These are phyloP conservation scores for Pseudogymnoascus pannorum DNA, from an alignment of 2,329 filamentous ascomycete genomes.

Conservation along the genomic window DNA sequence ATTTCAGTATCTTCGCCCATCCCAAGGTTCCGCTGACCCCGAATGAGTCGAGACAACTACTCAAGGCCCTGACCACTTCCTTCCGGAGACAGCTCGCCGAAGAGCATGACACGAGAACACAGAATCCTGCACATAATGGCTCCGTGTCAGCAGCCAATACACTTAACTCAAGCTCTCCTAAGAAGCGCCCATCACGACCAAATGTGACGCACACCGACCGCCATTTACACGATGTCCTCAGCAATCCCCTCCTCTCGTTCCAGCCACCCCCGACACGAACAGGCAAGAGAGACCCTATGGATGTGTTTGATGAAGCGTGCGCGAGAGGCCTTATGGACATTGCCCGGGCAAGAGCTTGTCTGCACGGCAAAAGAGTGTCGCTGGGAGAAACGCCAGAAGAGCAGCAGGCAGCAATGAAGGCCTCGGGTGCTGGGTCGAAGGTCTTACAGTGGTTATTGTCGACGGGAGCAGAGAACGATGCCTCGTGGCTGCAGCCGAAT, in stretches of 20 bases:
- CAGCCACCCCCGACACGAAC: background rate
- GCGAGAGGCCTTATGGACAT: constrained; percentile 26
- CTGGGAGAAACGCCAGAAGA: constrained; percentile 17
- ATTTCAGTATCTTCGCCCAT: constrained; percentile 43
- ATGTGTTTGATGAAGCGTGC: constrained; percentile 25
- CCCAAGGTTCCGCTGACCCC: constrained; percentile 45
- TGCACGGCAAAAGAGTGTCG: constrained; percentile 19
- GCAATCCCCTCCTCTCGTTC: constrained; percentile 39
- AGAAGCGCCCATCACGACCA: background rate
- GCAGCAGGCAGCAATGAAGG: constrained; percentile 21
- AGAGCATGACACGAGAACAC: constrained; percentile 35
- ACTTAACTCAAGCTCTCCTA: constrained; percentile 16
- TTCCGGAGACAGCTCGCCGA: constrained; percentile 57
- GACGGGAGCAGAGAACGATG: constrained; percentile 21
- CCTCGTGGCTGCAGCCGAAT: constrained; percentile 20
- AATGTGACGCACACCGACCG: constrained; percentile 31
- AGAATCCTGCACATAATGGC: constrained; percentile 25
- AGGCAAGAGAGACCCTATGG: constrained; percentile 23
- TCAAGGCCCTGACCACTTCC: constrained; percentile 53
- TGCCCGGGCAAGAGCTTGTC: constrained; percentile 20
- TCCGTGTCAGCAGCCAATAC: constrained; percentile 15
- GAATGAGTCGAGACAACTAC: constrained; percentile 51
- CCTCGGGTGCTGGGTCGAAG: constrained; percentile 25
- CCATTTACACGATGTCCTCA: constrained; percentile 43
- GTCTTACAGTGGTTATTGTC: constrained; percentile 27